A percentile compares a stretch with the other conserved stretches of the same genome.
Evolutionary conservation across 331 rosid genomes (phyloP).

Genomic region (Malus hybrid): DNA sequence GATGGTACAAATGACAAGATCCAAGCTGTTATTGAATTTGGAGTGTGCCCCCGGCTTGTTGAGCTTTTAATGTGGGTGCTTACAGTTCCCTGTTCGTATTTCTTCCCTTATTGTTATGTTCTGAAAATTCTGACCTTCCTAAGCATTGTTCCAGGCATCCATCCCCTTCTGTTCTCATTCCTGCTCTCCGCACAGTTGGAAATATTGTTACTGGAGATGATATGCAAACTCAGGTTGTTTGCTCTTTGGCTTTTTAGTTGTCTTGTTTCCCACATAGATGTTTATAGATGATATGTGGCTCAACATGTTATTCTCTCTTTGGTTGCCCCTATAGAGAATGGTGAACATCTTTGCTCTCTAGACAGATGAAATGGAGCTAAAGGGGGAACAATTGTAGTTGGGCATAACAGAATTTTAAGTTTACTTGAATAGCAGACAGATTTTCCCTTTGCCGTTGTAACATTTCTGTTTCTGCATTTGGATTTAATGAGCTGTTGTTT

Average conservation of each 20-base stretch:
- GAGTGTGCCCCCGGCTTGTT: conserved; percentile 66
- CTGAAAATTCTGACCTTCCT: background rate
- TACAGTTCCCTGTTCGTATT: background rate
- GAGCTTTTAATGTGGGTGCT: conserved; percentile 63
- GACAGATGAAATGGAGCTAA: no score
- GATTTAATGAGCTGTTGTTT: conserved; percentile 7
- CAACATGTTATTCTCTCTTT: background rate
- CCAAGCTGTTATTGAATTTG: conserved; percentile 82
- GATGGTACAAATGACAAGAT: conserved; percentile 85
- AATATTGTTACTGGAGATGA: conserved; percentile 73
- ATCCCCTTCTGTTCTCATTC: conserved; percentile 76
- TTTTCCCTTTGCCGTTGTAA: background rate
- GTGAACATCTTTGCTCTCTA: no score
- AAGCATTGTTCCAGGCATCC: conserved; percentile 38
- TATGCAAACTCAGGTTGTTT: conserved; percentile 19
- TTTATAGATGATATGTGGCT: background rate
- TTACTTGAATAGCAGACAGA: background rate
- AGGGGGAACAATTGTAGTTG: no score
- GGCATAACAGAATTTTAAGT: background rate
- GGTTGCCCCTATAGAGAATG: background rate
- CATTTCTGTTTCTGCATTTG: background rate
- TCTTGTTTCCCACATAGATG: background rate
- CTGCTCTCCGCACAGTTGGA: conserved; percentile 88
- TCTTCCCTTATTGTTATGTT: background rate
- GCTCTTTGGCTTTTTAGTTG: background rate